Evolutionary conservation across 495 filamentous ascomycete genomes (phyloP).

Genomic region (Penicillium paradoxum): DNA sequence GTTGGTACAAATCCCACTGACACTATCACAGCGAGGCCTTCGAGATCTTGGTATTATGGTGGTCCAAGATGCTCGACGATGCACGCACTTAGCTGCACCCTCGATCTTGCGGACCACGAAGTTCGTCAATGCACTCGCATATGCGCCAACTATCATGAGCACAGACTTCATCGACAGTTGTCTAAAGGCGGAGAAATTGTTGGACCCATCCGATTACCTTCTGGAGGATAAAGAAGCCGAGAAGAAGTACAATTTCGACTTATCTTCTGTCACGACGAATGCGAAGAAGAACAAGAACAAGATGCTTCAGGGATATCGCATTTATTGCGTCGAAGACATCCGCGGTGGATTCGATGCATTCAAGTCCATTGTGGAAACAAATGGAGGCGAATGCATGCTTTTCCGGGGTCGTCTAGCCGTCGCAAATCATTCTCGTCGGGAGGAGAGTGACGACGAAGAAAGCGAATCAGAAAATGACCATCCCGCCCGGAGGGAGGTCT

Average conservation of each 20-base stretch:
- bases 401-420: slow-evolving; percentile 68
- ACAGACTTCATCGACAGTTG: slow-evolving; percentile 76
- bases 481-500: slow-evolving; percentile 63
- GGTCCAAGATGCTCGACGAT: slow-evolving; percentile 64
- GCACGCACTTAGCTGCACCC: slow-evolving; percentile 84
- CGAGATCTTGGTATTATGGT: slow-evolving; percentile 79
- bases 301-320: slow-evolving; percentile 63
- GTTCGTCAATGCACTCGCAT: slow-evolving; percentile 81
- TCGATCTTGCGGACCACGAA: slow-evolving; percentile 83
- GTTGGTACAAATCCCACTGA: slow-evolving; percentile 16
- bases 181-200: slow-evolving; percentile 55
- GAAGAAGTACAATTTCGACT: slow-evolving; percentile 58
- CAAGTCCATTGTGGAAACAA: slow-evolving; percentile 75
- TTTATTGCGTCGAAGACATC: slow-evolving; percentile 77
- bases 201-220: slow-evolving; percentile 55
- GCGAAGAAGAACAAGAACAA: slow-evolving; percentile 71
- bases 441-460: slow-evolving; percentile 45
- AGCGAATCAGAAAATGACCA: slow-evolving; percentile 49
- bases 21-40: slow-evolving; percentile 60
- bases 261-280: slow-evolving; percentile 57
- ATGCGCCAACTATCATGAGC: slow-evolving; percentile 65
- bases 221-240: slow-evolving; percentile 69
- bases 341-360: slow-evolving; percentile 78
- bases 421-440: slow-evolving; percentile 43
- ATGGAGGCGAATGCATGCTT: slow-evolving; percentile 76